These are phyloP conservation scores for Quillaja saponaria DNA, from an alignment of 306 rosid genomes.

Conservation along the genomic window DNA sequence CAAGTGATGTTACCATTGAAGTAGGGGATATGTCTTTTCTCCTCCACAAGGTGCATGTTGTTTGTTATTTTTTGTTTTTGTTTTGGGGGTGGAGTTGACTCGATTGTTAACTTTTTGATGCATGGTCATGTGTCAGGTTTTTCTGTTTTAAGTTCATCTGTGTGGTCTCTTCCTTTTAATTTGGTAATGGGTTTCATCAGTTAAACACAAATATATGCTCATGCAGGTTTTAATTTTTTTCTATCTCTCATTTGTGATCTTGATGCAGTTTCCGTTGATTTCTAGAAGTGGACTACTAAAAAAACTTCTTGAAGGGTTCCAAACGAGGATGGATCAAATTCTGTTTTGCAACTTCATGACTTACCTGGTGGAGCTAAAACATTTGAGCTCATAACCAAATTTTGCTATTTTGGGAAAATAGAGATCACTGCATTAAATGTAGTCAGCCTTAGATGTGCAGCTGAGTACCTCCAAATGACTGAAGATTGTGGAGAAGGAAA, in stretches of 20 bases:
- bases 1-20: slow-evolving; percentile 68
- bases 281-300: slow-evolving; percentile 82
- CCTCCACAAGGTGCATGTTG: slow-evolving; percentile 71
- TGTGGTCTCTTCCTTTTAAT: neutral
- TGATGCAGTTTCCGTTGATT: slow-evolving; percentile 79
- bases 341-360: slow-evolving; percentile 61
- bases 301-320: slow-evolving; percentile 55
- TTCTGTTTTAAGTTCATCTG: neutral
- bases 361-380: slow-evolving; percentile 81
- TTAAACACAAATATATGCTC: slow-evolving; percentile 8
- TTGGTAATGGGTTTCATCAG: neutral
- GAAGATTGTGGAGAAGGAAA: slow-evolving; percentile 73
- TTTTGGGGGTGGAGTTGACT: neutral
- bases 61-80: neutral
- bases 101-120: slow-evolving; percentile 9
- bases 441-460: slow-evolving; percentile 75
- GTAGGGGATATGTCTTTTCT: slow-evolving; percentile 68
- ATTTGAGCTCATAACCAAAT: slow-evolving; percentile 63
- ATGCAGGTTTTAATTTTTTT: slow-evolving; percentile 20
- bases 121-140: neutral
- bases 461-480: slow-evolving; percentile 75
- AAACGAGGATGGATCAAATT: slow-evolving; percentile 49
- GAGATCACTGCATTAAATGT: slow-evolving; percentile 67
- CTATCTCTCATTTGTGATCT: slow-evolving; percentile 3
- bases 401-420: slow-evolving; percentile 65